phyloP scores from a whole-genome alignment of 768 basidiomycete species.

The Hygrocybe coccinea region DNA sequence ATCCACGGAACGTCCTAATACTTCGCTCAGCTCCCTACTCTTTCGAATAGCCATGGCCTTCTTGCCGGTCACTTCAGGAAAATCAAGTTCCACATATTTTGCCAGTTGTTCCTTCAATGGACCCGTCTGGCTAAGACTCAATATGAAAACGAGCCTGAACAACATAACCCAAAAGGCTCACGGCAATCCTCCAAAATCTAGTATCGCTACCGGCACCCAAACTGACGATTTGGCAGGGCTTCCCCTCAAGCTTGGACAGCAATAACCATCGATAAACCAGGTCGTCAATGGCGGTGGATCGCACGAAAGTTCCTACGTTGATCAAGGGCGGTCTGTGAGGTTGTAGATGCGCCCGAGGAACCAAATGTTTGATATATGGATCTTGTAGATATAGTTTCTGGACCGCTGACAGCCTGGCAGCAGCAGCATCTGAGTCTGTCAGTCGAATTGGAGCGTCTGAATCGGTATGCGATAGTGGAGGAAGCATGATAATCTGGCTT shows the following conservation, averaged over 20 bases:
- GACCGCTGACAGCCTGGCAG: constrained; percentile 83
- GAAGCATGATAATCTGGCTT: constrained; percentile 24
- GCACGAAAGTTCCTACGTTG: constrained; percentile 90
- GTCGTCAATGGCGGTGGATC: constrained; percentile 73
- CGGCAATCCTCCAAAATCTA: constrained; percentile 86
- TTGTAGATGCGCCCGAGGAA: constrained; percentile 60
- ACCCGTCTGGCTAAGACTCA: constrained; percentile 47
- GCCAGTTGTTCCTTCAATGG: constrained; percentile 44
- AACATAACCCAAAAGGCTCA: constrained; percentile 38
- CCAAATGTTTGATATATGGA: constrained; percentile 62
- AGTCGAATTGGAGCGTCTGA: constrained; percentile 61
- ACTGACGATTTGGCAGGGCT: constrained; percentile 80
- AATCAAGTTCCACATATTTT: constrained; percentile 86
- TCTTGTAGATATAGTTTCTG: constrained; percentile 76
- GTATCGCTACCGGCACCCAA: constrained; percentile 95
- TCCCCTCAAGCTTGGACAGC: constrained; percentile 38
- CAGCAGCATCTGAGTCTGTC: constrained; percentile 79
- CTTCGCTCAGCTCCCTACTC: constrained; percentile 49
- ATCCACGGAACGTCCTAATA: constrained; percentile 44
- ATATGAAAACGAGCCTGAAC: neutral
- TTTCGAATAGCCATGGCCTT: constrained; percentile 81
- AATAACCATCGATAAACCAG: constrained; percentile 66
- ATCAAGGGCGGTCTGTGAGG: constrained; percentile 79
- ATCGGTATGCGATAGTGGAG: constrained; percentile 31
- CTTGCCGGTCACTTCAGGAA: constrained; percentile 74